phyloP scores from a whole-genome alignment of 208 protist species.

The Angomonas ambiguus region DNA sequence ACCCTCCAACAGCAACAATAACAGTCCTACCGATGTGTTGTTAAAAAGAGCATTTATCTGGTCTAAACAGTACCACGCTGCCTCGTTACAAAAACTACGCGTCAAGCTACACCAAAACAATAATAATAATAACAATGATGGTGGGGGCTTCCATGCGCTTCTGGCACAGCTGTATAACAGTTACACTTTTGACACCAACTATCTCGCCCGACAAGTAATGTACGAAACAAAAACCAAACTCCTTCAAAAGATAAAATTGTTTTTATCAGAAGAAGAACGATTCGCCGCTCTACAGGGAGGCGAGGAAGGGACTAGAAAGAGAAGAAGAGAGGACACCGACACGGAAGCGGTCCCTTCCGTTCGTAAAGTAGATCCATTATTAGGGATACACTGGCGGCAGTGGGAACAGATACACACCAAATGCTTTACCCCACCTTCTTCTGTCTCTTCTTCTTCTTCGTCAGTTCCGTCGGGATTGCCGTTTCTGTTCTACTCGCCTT shows the following conservation, averaged over 20 bases:
- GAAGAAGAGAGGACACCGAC: too few species aligned
- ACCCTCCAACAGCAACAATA: conserved; percentile 1
- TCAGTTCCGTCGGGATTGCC: background rate
- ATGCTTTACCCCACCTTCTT: background rate
- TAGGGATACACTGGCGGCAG: background rate
- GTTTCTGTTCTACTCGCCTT: conserved; percentile 10
- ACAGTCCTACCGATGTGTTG: background rate
- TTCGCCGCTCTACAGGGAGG: too few species aligned
- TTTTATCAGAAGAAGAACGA: background rate
- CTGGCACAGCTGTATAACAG: background rate
- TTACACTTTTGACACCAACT: background rate
- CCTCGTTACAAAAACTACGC: background rate
- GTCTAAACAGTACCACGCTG: background rate
- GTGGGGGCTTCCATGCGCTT: too few species aligned
- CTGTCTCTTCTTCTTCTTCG: background rate
- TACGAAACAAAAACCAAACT: background rate
- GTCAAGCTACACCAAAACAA: background rate
- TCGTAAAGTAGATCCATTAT: background rate
- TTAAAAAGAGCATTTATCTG: background rate
- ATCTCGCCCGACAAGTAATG: background rate
- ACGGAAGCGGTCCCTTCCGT: too few species aligned
- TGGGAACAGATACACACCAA: background rate
- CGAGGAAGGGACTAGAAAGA: too few species aligned
- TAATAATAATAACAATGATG: background rate
- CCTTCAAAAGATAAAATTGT: background rate